phyloP scores from a whole-genome alignment of 2,329 filamentous ascomycete genomes.

The Xylariaceae sp. region DNA sequence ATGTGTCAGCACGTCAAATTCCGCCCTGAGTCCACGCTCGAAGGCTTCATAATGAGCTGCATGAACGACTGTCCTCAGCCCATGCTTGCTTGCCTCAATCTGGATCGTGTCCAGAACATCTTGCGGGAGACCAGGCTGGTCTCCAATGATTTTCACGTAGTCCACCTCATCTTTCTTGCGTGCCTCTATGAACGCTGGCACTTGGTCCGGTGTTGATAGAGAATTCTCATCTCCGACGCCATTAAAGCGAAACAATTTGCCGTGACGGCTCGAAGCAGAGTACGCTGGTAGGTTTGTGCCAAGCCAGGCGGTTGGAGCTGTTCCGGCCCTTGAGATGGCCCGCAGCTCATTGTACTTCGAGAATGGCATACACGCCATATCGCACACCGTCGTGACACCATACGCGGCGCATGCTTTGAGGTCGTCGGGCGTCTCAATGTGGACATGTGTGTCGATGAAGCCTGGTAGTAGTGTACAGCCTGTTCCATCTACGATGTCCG shows the following conservation, averaged over 20 bases:
- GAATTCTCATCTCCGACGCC: conserved; percentile 5
- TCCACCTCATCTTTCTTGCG: conserved; percentile 23
- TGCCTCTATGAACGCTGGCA: conserved; percentile 19
- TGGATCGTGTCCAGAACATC: conserved; percentile 23
- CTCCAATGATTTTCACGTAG: conserved; percentile 30
- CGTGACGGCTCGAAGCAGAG: conserved; percentile 3
- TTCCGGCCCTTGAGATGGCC: neutral
- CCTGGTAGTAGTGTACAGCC: conserved; percentile 24
- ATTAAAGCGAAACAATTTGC: neutral
- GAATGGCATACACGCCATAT: conserved; percentile 17
- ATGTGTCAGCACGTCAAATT: conserved; percentile 30
- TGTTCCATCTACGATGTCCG: conserved; percentile 19
- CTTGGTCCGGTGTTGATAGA: neutral
- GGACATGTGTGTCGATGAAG: conserved; percentile 27
- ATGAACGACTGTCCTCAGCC: conserved; percentile 28
- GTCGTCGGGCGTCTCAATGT: conserved; percentile 19
- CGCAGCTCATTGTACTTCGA: conserved; percentile 3
- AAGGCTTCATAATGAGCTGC: conserved; percentile 26
- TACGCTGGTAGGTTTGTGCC: conserved; percentile 5
- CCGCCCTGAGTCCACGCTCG: conserved; percentile 24
- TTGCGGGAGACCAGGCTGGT: conserved; percentile 23
- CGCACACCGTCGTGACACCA: conserved; percentile 22
- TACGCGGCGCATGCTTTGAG: conserved; percentile 18
- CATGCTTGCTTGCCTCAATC: conserved; percentile 21
- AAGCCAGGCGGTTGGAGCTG: conserved; percentile 1